Evolutionary conservation across 495 filamentous ascomycete species (phyloP).

Genomic region (Aspergillus kassunensis): DNA sequence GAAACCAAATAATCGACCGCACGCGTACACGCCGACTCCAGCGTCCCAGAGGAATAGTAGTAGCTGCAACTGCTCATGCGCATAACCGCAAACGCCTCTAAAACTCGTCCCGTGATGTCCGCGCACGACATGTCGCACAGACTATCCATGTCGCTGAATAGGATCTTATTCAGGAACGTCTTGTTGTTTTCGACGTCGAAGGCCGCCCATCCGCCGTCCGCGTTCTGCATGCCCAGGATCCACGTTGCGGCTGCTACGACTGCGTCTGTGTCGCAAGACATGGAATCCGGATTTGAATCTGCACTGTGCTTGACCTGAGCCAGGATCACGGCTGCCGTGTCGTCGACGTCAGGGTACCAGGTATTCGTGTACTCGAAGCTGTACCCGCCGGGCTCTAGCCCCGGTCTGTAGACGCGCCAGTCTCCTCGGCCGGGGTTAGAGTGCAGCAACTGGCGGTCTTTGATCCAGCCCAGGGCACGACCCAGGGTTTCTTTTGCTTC

Average conservation of each 20-base stretch:
- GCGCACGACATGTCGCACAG: slow-evolving; percentile 33
- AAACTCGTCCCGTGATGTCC: slow-evolving; percentile 33
- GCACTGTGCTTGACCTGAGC: slow-evolving; percentile 29
- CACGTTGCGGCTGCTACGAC: slow-evolving; percentile 24
- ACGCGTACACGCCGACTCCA: not conserved
- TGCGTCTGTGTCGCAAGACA: slow-evolving; percentile 6
- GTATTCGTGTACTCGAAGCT: slow-evolving; percentile 40
- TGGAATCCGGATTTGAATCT: not conserved
- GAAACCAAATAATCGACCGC: not conserved
- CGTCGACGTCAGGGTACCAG: slow-evolving; percentile 42
- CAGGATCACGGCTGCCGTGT: slow-evolving; percentile 36
- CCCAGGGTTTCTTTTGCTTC: not conserved
- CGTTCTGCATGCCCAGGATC: slow-evolving; percentile 45
- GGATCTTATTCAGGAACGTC: slow-evolving; percentile 35
- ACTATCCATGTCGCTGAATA: slow-evolving; percentile 43
- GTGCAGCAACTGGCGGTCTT: not conserved
- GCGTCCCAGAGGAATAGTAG: not conserved
- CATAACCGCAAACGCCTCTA: slow-evolving; percentile 36
- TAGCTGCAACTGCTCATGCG: not conserved
- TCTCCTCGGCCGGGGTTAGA: slow-evolving; percentile 32
- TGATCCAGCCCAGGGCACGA: not conserved
- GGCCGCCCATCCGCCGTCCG: slow-evolving; percentile 41
- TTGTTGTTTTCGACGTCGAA: slow-evolving; percentile 40
- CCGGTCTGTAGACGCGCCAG: slow-evolving; percentile 28
- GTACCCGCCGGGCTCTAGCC: slow-evolving; percentile 25